Base-by-base conservation (phyloP, 2,329 filamentous ascomycete genomes). In the Trichoderma breve region DNA sequence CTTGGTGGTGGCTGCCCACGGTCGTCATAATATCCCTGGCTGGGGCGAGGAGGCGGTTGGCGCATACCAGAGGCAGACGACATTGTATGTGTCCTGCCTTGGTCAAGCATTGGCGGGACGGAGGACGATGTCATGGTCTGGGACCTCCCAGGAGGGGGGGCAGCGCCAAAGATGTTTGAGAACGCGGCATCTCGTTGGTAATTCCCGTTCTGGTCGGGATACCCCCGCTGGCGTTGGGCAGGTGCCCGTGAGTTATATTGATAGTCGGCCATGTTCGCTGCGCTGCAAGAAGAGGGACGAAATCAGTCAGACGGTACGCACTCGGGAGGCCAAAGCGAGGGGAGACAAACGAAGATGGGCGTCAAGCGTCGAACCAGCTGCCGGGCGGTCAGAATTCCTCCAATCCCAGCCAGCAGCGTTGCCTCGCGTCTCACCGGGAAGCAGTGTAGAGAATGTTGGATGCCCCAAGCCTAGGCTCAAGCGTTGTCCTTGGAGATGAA, bases 111-210 rank as follows among this genome's bases (percentile, higher is more conserved):
- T 77, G 84, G 83, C 71, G 88, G 89, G 72, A 83, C 79, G 55
- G 91, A 87, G 75, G 94, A 91, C 71, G 93, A 94, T 74, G 91
- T 96, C 94, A 98, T 98, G 30, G 95, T 98, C 79, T 98, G 95
- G 72, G 95, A 97, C 81, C 96, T 92, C 72, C 95, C 95, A 60
- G 93, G 90, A 61, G 94, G 94, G 75, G 93, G 94, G 75, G 93
- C 88, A 75, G 90, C 91, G 76, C 95, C 96, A 81, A 98, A 99
- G 80, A 98, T 98, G 83, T 95, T 95, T 76, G 93, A 94, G 82
- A 97, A 99, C 75, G 95, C 96, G 76, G 94, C 93, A 89, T 99
- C 95, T 84, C 96, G 92, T 83, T 96, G 93, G 78, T 86, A 86
- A 79, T 87, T 86, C 4, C 51, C 30, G 74, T 85, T 84, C 70